phyloP scores from a whole-genome alignment of 31 red algal genomes.

The Porphyra umbilicalis region DNA sequence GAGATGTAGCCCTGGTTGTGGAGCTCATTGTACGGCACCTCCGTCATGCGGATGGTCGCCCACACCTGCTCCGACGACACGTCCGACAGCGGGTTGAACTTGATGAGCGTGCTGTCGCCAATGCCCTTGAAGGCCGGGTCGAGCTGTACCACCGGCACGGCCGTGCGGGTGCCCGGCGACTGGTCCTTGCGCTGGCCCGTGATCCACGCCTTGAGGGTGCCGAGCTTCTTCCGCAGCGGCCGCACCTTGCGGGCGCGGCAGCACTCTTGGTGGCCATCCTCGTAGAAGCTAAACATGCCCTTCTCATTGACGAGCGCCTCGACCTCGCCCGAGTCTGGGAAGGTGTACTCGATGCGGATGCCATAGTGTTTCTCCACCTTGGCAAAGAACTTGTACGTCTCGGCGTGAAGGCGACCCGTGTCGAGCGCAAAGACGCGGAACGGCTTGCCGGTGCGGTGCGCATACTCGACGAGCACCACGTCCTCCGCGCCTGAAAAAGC shows the following conservation, averaged over 20 bases:
- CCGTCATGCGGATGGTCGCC: slow-evolving; percentile 84
- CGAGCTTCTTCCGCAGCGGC: slow-evolving; percentile 78
- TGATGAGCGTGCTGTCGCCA: slow-evolving; percentile 55
- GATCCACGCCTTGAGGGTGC: slow-evolving; percentile 90
- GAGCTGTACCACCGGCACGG: slow-evolving; percentile 75
- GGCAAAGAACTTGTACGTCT: slow-evolving; percentile 86
- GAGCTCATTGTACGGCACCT: slow-evolving; percentile 92
- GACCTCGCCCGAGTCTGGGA: slow-evolving; percentile 68
- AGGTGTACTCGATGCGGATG: slow-evolving; percentile 89
- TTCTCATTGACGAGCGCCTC: slow-evolving; percentile 87
- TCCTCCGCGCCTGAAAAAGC: slow-evolving; percentile 98
- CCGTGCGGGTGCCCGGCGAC: slow-evolving; percentile 85
- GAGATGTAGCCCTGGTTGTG: slow-evolving; percentile 73
- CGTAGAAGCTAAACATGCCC: slow-evolving; percentile 93
- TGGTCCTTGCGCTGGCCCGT: slow-evolving; percentile 96
- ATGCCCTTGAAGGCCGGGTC: slow-evolving; percentile 85
- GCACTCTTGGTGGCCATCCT: slow-evolving; percentile 95
- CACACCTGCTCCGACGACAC: slow-evolving; percentile 70
- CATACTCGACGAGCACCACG: slow-evolving; percentile 94
- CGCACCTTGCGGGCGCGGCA: slow-evolving; percentile 90
- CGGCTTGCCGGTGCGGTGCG: slow-evolving; percentile 65
- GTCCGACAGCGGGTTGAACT: slow-evolving; percentile 95
- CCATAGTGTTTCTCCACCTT: slow-evolving; percentile 86
- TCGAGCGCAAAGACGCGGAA: slow-evolving; percentile 97
- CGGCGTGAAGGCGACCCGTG: slow-evolving; percentile 84